Percentiles rank a stretch among this genome's conserved stretches.
These are phyloP conservation scores for Viola pubescens DNA, from an alignment of 441 rosid species.

Conservation along the genomic window DNA sequence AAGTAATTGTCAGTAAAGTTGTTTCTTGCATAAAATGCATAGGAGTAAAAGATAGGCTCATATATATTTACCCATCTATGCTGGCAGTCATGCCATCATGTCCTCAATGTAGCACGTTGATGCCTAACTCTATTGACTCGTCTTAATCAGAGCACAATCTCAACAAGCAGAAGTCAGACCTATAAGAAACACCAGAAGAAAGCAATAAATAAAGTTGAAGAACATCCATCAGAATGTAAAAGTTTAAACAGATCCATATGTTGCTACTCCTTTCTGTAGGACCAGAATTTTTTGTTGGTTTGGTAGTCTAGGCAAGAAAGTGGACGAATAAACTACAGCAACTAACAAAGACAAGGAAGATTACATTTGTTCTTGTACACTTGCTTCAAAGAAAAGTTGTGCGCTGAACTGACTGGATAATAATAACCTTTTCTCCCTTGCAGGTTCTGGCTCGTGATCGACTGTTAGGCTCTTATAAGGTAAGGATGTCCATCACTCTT, in stretches of 20 bases:
- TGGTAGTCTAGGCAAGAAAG: too few relatives aligned
- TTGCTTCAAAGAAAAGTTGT: not conserved
- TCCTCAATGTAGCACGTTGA: constrained; percentile 1
- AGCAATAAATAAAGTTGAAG: too few relatives aligned
- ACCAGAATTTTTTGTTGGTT: too few relatives aligned
- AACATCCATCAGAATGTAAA: too few relatives aligned
- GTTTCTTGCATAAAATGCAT: not conserved
- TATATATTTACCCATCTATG: constrained; percentile 6
- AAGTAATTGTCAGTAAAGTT: too few relatives aligned
- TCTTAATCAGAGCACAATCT: not conserved
- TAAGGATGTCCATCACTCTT: constrained; percentile 17
- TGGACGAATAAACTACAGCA: too few relatives aligned
- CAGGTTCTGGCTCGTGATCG: constrained; percentile 95
- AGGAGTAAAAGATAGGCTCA: constrained; percentile 6
- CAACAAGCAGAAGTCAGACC: not conserved
- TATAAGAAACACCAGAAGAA: not conserved
- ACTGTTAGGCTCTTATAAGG: constrained; percentile 89
- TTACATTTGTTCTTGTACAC: not conserved
- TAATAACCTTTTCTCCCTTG: constrained; percentile 11
- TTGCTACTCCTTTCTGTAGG: too few relatives aligned
- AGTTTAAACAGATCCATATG: too few relatives aligned
- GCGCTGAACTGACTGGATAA: not conserved
- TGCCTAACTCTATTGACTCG: not conserved
- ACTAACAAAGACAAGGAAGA: too few relatives aligned
- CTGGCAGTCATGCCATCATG: constrained; percentile 4